Evolutionary conservation across 139 green algal species (phyloP).

Genomic region (Gonium pectorale): DNA sequence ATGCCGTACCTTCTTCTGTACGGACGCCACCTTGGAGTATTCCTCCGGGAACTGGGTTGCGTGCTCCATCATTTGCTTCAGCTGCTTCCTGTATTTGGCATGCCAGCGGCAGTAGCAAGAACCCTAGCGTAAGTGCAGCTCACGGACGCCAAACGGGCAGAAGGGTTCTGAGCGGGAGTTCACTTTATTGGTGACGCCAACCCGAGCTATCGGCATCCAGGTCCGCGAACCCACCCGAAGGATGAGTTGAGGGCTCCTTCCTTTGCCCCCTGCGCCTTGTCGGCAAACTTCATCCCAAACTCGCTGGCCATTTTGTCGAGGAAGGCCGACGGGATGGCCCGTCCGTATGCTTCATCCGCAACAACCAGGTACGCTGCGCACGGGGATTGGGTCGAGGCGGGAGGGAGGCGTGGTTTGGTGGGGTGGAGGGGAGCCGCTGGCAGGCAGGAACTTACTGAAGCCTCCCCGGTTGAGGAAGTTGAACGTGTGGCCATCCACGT

Average conservation of each 20-base stretch:
- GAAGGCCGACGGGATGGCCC: slow-evolving; percentile 94
- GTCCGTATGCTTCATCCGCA: slow-evolving; percentile 88
- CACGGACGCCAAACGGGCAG: no score
- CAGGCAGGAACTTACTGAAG: slow-evolving; percentile 70
- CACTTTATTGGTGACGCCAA: no score
- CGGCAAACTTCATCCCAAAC: slow-evolving; percentile 83
- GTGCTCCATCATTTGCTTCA: slow-evolving; percentile 94
- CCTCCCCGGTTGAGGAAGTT: slow-evolving; percentile 87
- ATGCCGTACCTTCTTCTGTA: slow-evolving; percentile 87
- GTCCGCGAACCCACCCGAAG: slow-evolving; percentile 77
- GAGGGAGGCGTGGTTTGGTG: background rate
- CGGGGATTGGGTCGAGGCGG: no score
- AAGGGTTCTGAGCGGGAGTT: no score
- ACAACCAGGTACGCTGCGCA: slow-evolving; percentile 91
- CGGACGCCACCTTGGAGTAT: slow-evolving; percentile 86
- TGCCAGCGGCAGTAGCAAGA: no score
- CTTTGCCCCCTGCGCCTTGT: slow-evolving; percentile 72
- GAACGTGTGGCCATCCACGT: slow-evolving; percentile 85
- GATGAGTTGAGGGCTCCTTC: slow-evolving; percentile 67
- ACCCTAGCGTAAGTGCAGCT: no score
- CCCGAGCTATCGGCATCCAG: no score
- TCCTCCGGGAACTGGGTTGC: slow-evolving; percentile 90
- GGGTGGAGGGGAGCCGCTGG: background rate
- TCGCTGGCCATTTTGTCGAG: slow-evolving; percentile 85
- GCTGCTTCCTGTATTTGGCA: slow-evolving; percentile 74